phyloP scores from a whole-genome alignment of 2,329 filamentous ascomycete species.

The Diaporthe nobilis region DNA sequence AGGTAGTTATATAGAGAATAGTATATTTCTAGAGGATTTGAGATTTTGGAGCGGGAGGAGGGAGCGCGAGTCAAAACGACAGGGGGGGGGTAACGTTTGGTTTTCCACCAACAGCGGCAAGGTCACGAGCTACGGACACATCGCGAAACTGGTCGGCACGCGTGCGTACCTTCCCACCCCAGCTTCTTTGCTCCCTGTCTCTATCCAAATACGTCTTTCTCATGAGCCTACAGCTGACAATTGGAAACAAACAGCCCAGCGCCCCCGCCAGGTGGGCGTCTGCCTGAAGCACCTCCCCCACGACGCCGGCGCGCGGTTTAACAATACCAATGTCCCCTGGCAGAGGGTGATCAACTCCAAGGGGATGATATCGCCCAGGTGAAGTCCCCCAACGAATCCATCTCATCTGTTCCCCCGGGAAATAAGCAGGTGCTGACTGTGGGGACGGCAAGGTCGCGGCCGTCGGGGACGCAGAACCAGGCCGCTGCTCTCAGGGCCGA shows the following conservation, averaged over 20 bases:
- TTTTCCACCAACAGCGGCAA: conserved; percentile 64
- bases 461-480: conserved; percentile 64
- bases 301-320: conserved; percentile 69
- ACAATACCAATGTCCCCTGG: conserved; percentile 89
- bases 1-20: too few species aligned
- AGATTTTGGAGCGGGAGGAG: too few species aligned
- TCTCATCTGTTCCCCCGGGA: neutral
- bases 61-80: too few species aligned
- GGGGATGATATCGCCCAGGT: conserved; percentile 89
- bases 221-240: neutral
- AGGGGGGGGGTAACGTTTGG: too few species aligned
- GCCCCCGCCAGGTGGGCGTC: conserved; percentile 87
- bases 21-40: too few species aligned
- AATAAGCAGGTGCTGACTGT: conserved; percentile 11
- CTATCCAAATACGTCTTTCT: neutral
- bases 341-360: conserved; percentile 92
- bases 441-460: conserved; percentile 61
- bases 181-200: too few species aligned
- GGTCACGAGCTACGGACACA: conserved; percentile 91
- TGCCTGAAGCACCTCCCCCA: conserved; percentile 88
- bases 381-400: neutral
- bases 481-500: conserved; percentile 65
- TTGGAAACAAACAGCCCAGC: conserved; percentile 66
- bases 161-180: conserved; percentile 64
- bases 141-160: conserved; percentile 79